Evolutionary conservation across 2,329 filamentous ascomycete species (phyloP), one percentile per base, ranked within the genome.

Genomic region (Phyllosticta ampelicida): DNA sequence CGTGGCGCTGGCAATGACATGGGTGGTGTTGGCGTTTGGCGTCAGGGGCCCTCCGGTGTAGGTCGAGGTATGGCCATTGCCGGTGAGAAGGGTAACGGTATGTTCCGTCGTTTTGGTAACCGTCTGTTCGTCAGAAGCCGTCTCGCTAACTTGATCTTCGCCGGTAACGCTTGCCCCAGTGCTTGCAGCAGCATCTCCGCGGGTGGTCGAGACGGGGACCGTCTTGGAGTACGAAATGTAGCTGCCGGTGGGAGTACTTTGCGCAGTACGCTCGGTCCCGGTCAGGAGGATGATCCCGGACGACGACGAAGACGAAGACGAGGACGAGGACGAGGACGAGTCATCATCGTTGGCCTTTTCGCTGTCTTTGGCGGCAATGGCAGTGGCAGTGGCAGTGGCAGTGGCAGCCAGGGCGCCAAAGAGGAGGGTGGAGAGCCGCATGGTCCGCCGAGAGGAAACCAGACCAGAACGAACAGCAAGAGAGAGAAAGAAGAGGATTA

Each of bases 1-100:
- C 28, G 58, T 56, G 10, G 62, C 60, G 21, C 67, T 69, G 51
- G 62, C 64, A 16, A 44, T 16, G 13, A 44, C 36, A n/a, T n/a
- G 16, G 55, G 66, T 71, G 16, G 60, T 61, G 48, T 54, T 64
- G 2, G 59, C 19, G 9, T 51, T 57, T 4, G 52, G 56, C 19
- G 51, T 54, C 16, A 58, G 36, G 29, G 55, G 55, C n/a, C 55
- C 55, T 36, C 55, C 55, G 9, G 56, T 58, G 19, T 54, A 54
- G 6, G 56, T 58, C 16, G 48, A 44, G 20, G 53, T 59, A 6
- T 49, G 53, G 21, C 26, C 21, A 49, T 49, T n/a, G 28, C 58
- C 58, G 13, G 58, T 59, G 19, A 59, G 50, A n/a, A 59, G 13
- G 20, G 51, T 55, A 23, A 55, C 48, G 53, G 58, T 59, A 13